Base-by-base conservation (phyloP, 2,329 filamentous ascomycete species). In the Cryphonectria parasitica region DNA sequence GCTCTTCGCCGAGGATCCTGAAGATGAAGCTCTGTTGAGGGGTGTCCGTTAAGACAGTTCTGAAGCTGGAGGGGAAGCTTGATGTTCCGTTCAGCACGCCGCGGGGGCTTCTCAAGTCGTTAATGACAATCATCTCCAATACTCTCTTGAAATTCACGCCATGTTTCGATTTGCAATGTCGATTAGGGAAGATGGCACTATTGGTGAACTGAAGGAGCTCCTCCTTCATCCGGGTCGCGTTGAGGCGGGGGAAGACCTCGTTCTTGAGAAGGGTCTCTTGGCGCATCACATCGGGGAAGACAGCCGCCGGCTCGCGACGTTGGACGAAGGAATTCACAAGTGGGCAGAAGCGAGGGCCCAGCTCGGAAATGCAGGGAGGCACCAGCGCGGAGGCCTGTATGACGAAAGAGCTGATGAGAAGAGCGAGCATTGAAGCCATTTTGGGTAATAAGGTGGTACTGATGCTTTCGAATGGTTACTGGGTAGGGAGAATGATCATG, bases 271-370 rank as follows among this genome's bases (percentile, higher is more conserved):
- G 4, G n/a, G 31, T 36, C 28, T 64, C 67, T 3, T 69, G 67
- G 31, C 28, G n/a, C 60, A 56, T n/a, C 10, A 58, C 54, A 58
- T 31, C 28, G 28, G 54, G 54, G 25, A 58, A 58, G 54, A 58
- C 54, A 58, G 54, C 15, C 54, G 28, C 28, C 54, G 19, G 28
- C 28, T 58, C 54, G 28, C 54, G 54, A 31, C 25, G 54, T 34
- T 58, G 25, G 13, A 31, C 13, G 11, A 19, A 28, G 13, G 54
- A 1, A 4, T 34, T 19, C 25, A 3, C 25, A 34, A 19, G 34
- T 13, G 67, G 67, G 5, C 67, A 68, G n/a, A 63, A 68, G 15
- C 63, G 58, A n/a, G 34, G 36, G 13, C 67, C 67, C 34, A 69
- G 45, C 17, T 60, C 22, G 17, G 61, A 39, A 34, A 58, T 36